Percentiles rank a stretch among this genome's conserved stretches.
Evolutionary conservation across 176 grass and related monocot genomes (phyloP).

Genomic region (Poa pratensis): DNA sequence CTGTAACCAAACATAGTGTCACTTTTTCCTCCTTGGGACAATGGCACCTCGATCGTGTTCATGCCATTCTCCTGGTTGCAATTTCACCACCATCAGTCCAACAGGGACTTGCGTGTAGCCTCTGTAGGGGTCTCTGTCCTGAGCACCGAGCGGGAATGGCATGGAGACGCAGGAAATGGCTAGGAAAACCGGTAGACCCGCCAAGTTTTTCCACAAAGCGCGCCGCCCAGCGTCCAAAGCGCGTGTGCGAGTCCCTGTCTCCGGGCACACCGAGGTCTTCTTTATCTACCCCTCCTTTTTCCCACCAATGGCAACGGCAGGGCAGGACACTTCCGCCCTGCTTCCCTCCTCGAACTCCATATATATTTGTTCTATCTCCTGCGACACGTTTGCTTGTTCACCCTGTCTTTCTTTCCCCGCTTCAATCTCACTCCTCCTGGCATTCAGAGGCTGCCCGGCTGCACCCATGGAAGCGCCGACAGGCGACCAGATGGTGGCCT

Average conservation of each 20-base stretch:
- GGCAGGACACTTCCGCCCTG: not conserved
- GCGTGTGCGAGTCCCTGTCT: not conserved
- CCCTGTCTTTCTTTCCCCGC: too few relatives aligned
- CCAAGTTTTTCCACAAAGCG: constrained; percentile 28
- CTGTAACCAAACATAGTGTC: constrained; percentile 11
- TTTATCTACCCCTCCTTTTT: constrained; percentile 19
- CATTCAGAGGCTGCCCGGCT: not conserved
- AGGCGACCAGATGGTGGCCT: constrained; percentile 63
- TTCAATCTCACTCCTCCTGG: not conserved
- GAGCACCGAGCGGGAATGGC: not conserved
- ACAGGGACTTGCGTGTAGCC: too few relatives aligned
- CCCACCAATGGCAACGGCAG: not conserved
- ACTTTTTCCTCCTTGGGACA: not conserved
- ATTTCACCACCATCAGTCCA: constrained; percentile 18
- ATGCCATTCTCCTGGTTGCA: not conserved
- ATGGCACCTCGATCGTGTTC: not conserved
- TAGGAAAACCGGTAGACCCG: constrained; percentile 37
- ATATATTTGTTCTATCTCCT: constrained; percentile 8
- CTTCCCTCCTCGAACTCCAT: constrained; percentile 28
- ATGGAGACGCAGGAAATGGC: constrained; percentile 50
- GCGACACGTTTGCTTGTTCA: too few relatives aligned
- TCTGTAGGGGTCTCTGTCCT: not conserved
- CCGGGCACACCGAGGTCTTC: not conserved
- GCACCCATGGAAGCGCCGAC: constrained; percentile 62
- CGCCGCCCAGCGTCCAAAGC: constrained; percentile 32